Evolutionary conservation across 2,329 filamentous ascomycete species (phyloP), one percentile per base, ranked within the genome.

Genomic region (Basipetospora chlamydospora): DNA sequence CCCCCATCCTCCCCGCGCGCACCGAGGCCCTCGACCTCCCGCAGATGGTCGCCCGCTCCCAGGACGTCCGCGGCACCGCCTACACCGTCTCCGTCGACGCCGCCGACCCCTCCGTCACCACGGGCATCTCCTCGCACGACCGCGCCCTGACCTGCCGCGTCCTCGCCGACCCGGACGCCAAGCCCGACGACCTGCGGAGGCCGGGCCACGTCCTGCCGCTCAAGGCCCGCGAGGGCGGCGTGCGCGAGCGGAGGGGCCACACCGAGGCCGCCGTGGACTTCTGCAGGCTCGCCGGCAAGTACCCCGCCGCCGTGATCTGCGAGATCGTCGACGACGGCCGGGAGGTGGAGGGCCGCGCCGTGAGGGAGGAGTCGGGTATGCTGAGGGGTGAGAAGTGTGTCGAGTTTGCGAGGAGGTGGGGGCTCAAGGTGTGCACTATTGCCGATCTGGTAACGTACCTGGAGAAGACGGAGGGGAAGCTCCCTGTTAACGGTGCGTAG

Each of bases 211-310:
- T 96, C 18, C 73, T 98, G 46, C 90, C 90, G 3, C 65, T 98
- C 50, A 73, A 79, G 49, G 82, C 87, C 11, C 66, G 74, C 12
- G 66, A 73, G 18, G 90, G 90, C 12, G 88, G 88, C 21, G 83
- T 96, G 5, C 66, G 83, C 38, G 77, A 79, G 52, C 63, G 90
- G 12, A 66, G 66, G 35, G 90, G 90, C 3, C 90, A 98, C 58
- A 98, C 90, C 9, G 90, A 98, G 66, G 90, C 90, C 2, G 85
- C 80, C 8, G 73, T 92, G 4, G 90, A 98, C 56, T 77, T 98
- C 53, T 95, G 88, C 56, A 66, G 80, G 35, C 60, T 98, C 41
- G 79, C 87, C 1, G 86, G 86, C 2, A 88, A 85, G 63, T 57
- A 61, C 42, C 68, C 70, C 35, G 88, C 80, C 1, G 85, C 74